Base-by-base conservation (phyloP, 371 early-diverging fungal genomes). In the Batkoa obscura region DNA sequence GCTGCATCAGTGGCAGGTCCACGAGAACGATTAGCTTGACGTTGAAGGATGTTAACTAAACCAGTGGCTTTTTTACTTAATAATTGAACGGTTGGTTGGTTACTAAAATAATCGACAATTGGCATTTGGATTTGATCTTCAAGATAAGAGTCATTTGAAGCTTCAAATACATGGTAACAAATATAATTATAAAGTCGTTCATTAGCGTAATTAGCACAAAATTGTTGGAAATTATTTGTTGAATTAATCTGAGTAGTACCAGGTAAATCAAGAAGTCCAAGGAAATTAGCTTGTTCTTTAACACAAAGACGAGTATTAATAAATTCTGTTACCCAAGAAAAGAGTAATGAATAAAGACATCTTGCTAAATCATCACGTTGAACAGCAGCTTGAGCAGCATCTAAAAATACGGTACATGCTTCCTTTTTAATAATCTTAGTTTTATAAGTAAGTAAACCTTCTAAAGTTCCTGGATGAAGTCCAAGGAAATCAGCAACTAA, bases 271-370 rank as follows among this genome's bases (percentile, higher is more conserved):
- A 86, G 58, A 33, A 89, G 65, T 35, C 79, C 78, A 31, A 90
- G 82, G 60, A 83, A 79, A 53, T 75, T 79, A 56, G 77, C 74
- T 55, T 73, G 74, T 30, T 72, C 69, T 35, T 71, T 70, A 42
- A 76, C 73, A 60, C 78, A 77, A 31, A 90, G 70, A 41, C 83
- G 79, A 23, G 69, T 65, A 66, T 94, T 94, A 65, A 90, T 72
- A 51, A 81, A 81, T 62, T 93, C 94, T n/a, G 91, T 78, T 23
- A 96, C 62, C 86, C 91, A 94, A 13, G 79, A 72, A 61, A 90
- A 83, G 36, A 93, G 63, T 10, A 90, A 73, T 6, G 80, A 78
- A 64, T 92, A 93, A 4, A 94, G 72, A 6, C 75, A 69, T 38
- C 74, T 68, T 2, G 87, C 86, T 2, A 94, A 70, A 0, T 72